phyloP scores from a whole-genome alignment of 148 eudicot genomes.

The Camellia sinensis region DNA sequence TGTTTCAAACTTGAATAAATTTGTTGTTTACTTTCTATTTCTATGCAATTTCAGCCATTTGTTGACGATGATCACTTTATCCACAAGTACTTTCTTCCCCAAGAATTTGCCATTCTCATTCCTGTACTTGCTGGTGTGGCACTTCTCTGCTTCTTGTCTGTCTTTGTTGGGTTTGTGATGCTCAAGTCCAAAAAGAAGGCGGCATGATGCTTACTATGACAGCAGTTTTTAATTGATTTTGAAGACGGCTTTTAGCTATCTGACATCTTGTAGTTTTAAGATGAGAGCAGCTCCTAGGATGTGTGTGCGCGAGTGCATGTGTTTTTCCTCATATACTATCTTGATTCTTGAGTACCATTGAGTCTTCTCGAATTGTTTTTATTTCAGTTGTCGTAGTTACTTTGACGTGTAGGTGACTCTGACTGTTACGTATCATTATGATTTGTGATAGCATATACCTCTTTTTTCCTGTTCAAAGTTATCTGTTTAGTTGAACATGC shows the following conservation, averaged over 20 bases:
- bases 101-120: conserved; percentile 75
- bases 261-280: neutral
- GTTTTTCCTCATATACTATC: neutral
- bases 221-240: neutral
- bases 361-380: too few relatives aligned
- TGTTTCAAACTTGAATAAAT: conserved; percentile 4
- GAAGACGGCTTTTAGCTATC: neutral
- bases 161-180: conserved; percentile 78
- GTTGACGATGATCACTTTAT: conserved; percentile 84
- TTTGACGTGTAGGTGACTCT: neutral
- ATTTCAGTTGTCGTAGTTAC: conserved; percentile 8
- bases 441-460: neutral
- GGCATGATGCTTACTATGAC: conserved; percentile 31
- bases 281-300: neutral
- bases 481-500: neutral
- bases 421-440: neutral
- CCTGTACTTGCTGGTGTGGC: conserved; percentile 73
- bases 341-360: too few relatives aligned
- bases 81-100: conserved; percentile 84
- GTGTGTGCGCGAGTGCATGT: neutral
- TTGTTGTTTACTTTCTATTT: conserved; percentile 12
- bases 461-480: neutral
- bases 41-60: conserved; percentile 67
- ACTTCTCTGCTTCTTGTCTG: conserved; percentile 66
- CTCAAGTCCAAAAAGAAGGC: conserved; percentile 85